A percentile compares a stretch with the other conserved stretches of the same genome.
Evolutionary conservation across 1,284 basidiomycete species (phyloP).

Genomic region (Grifola frondosa): DNA sequence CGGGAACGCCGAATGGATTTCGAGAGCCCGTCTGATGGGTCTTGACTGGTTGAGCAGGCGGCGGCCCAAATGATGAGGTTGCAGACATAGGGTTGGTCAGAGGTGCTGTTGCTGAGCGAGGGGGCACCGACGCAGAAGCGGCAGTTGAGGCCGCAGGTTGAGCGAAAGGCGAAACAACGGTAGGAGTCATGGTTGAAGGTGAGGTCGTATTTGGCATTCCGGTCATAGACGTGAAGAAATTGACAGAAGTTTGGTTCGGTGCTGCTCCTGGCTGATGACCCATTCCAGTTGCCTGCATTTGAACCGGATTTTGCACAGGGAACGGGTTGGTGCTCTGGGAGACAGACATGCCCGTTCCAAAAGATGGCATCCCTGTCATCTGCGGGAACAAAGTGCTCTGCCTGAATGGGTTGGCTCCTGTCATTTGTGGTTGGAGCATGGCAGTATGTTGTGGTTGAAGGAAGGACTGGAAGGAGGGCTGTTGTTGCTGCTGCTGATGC

Average conservation of each 20-base stretch:
- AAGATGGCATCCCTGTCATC: constrained; percentile 48
- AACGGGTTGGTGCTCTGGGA: constrained; percentile 30
- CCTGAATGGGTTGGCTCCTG: constrained; percentile 77
- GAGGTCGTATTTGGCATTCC: constrained; percentile 9
- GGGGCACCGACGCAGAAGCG: constrained; percentile 31
- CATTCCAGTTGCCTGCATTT: constrained; percentile 12
- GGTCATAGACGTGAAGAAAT: constrained; percentile 14
- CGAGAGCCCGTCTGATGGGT: constrained; percentile 91
- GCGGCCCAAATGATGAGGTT: constrained; percentile 35
- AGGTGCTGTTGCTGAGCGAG: constrained; percentile 70
- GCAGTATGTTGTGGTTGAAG: constrained; percentile 45
- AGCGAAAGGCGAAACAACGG: constrained; percentile 21
- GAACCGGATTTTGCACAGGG: constrained; percentile 20
- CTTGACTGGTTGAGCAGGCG: constrained; percentile 61
- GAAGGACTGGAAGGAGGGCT: constrained; percentile 54
- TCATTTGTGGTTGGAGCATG: constrained; percentile 59
- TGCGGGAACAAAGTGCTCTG: constrained; percentile 69
- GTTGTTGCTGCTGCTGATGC: constrained; percentile 41
- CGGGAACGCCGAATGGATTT: constrained; percentile 90
- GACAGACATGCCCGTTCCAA: constrained; percentile 21
- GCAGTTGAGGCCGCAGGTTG: constrained; percentile 12
- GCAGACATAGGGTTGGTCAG: constrained; percentile 34
- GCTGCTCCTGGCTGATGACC: constrained; percentile 9
- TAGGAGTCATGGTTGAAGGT: constrained; percentile 11
- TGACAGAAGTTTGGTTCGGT: constrained; percentile 21